A percentile compares a stretch with the other conserved stretches of the same genome.
phyloP scores from a whole-genome alignment of 208 protist species.

The Acanthamoeba royreba region DNA sequence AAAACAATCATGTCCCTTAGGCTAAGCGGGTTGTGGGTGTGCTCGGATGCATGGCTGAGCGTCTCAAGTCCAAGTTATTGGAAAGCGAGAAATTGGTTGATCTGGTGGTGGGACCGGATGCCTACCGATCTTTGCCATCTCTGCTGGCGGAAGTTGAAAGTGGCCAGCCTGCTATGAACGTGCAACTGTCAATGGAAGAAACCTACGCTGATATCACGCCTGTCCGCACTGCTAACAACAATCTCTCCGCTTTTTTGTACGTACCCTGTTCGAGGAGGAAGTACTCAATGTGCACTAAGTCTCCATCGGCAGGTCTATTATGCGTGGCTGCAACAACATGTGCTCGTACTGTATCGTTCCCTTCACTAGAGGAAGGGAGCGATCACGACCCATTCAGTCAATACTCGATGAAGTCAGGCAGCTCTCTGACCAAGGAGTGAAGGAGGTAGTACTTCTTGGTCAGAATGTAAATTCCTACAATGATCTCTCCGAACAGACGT shows the following conservation, averaged over 20 bases:
- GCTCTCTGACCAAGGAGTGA: conserved; percentile 44
- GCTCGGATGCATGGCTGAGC: conserved; percentile 86
- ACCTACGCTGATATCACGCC: conserved; percentile 85
- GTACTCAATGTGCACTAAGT: too few species aligned
- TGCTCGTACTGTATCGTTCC: conserved; percentile 89
- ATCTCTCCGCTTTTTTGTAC: conserved; percentile 49
- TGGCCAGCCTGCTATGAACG: conserved; percentile 73
- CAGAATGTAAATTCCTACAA: conserved; percentile 89
- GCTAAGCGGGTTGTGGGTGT: conserved; percentile 52
- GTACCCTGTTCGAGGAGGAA: too few species aligned
- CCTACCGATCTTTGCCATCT: conserved; percentile 82
- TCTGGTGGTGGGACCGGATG: conserved; percentile 83
- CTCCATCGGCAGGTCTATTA: conserved; percentile 74
- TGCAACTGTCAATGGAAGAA: conserved; percentile 82
- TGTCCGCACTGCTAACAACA: conserved; percentile 46
- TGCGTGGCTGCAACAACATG: conserved; percentile 89
- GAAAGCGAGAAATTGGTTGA: conserved; percentile 77
- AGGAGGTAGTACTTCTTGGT: conserved; percentile 76
- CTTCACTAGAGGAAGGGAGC: conserved; percentile 82
- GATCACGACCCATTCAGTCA: conserved; percentile 61
- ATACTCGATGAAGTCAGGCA: conserved; percentile 71
- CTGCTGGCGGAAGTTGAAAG: conserved; percentile 63
- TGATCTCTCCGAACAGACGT: not conserved
- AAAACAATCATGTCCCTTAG: not conserved
- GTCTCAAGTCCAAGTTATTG: conserved; percentile 81